Percentiles rank a stretch among this genome's conserved stretches.
phyloP scores from a whole-genome alignment of 2,329 filamentous ascomycete species.

The Fragosphaeria purpurea region DNA sequence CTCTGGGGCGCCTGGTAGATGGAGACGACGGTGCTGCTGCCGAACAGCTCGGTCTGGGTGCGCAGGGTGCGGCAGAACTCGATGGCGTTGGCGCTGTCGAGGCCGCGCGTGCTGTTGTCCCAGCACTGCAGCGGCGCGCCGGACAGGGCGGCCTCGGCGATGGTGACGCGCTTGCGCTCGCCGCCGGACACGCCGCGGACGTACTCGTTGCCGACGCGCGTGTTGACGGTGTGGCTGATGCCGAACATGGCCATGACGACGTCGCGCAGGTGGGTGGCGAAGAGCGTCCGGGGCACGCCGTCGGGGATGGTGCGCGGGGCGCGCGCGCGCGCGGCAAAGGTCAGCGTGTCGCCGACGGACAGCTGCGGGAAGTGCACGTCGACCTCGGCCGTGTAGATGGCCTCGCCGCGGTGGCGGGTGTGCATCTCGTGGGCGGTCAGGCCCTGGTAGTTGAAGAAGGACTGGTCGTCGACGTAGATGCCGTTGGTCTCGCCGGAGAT shows the following conservation, averaged over 20 bases:
- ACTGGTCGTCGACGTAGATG: conserved; percentile 58
- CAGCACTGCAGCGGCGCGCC: conserved; percentile 53
- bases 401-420: conserved; percentile 68
- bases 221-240: conserved; percentile 63
- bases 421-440: conserved; percentile 66
- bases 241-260: conserved; percentile 69
- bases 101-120: conserved; percentile 64
- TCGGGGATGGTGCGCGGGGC: conserved; percentile 52
- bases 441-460: conserved; percentile 76
- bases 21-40: conserved; percentile 56
- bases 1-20: conserved; percentile 62
- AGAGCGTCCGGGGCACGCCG: conserved; percentile 40
- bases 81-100: conserved; percentile 66
- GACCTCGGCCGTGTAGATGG: conserved; percentile 77
- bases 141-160: conserved; percentile 50
- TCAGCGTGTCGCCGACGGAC: conserved; percentile 68
- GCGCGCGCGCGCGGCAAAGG: conserved; percentile 64
- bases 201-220: conserved; percentile 64
- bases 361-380: conserved; percentile 73
- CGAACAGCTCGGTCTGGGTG: conserved; percentile 56
- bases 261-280: conserved; percentile 54
- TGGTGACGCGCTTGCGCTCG: conserved; percentile 59
- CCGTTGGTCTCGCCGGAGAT: conserved; percentile 76
- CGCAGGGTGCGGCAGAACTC: conserved; percentile 65
- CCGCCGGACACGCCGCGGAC: conserved; percentile 65